Evolutionary conservation across 225 moss, liverwort and hornwort genomes (phyloP).

Genomic region (Physcomitrellopsis africana): DNA sequence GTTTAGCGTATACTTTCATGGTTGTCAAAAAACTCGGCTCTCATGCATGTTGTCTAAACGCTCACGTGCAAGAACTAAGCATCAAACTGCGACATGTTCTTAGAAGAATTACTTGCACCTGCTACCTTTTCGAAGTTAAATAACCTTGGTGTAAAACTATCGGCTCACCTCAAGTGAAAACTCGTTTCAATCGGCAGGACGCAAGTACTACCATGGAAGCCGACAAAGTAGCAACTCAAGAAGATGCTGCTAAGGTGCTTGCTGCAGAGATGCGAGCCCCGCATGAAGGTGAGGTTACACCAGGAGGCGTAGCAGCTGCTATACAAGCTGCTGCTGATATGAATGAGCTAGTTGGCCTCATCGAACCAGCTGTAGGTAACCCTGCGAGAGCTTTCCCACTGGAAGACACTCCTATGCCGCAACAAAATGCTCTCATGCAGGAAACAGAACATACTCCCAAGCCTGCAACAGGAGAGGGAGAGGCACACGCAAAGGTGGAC

Average conservation of each 20-base stretch:
- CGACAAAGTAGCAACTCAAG: slow-evolving; percentile 76
- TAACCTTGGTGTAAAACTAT: background rate
- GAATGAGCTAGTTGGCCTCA: slow-evolving; percentile 49
- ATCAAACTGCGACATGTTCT: too few species aligned
- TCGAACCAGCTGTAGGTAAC: slow-evolving; percentile 13
- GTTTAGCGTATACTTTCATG: too few species aligned
- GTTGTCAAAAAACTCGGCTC: too few species aligned
- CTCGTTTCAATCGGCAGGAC: slow-evolving; percentile 46
- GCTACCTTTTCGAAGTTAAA: too few species aligned
- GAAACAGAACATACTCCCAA: background rate
- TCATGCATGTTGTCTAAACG: too few species aligned
- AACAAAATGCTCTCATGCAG: background rate
- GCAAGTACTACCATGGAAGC: slow-evolving; percentile 58
- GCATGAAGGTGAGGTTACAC: slow-evolving; percentile 30
- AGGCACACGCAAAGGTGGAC: slow-evolving; percentile 31
- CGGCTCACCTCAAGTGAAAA: background rate
- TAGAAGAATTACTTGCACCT: too few species aligned
- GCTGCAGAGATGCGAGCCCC: slow-evolving; percentile 64
- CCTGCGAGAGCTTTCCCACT: slow-evolving; percentile 43
- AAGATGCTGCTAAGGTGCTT: slow-evolving; percentile 69
- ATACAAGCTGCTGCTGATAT: slow-evolving; percentile 71
- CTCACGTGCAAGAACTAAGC: too few species aligned
- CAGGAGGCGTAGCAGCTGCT: slow-evolving; percentile 71
- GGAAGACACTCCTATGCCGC: slow-evolving; percentile 24
- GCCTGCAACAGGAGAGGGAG: background rate